Evolutionary conservation across 306 rosid genomes (phyloP).

Genomic region (Castanea sativa): DNA sequence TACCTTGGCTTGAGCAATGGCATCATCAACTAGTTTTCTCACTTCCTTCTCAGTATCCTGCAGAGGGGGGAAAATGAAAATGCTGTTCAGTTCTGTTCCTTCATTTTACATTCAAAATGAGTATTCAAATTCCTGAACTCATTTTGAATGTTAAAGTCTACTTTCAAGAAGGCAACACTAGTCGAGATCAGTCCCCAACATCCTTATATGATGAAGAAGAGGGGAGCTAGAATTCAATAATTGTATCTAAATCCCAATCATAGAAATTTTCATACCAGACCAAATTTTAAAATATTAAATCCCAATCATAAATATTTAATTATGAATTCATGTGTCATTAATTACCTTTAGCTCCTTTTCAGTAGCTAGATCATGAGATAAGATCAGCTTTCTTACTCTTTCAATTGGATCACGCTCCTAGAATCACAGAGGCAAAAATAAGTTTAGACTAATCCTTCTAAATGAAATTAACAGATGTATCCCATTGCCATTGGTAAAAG

Average conservation of each 20-base stretch:
- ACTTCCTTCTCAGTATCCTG: conserved; percentile 84
- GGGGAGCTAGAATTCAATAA: neutral
- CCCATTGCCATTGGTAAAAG: neutral
- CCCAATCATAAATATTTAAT: conserved; percentile 1
- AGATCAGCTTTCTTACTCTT: conserved; percentile 77
- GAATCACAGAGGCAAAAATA: conserved; percentile 19
- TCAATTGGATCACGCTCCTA: conserved; percentile 98
- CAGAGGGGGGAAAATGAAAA: conserved; percentile 8
- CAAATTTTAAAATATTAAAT: neutral
- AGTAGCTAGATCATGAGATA: conserved; percentile 68
- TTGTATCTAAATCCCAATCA: neutral
- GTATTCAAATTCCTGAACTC: neutral
- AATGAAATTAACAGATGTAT: neutral
- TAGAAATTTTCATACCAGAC: neutral
- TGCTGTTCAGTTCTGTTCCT: conserved; percentile 5
- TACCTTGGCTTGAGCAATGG: conserved; percentile 95
- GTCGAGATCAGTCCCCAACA: neutral
- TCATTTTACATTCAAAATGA: neutral
- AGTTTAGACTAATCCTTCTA: neutral
- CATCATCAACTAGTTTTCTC: conserved; percentile 85
- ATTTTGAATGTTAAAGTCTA: neutral
- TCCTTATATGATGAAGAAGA: neutral
- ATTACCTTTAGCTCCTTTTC: conserved; percentile 92
- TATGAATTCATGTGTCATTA: conserved; percentile 8
- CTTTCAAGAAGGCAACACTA: neutral